Base-by-base conservation (phyloP, 1,284 basidiomycete species). In the Neotropicomus parvogracilis region DNA sequence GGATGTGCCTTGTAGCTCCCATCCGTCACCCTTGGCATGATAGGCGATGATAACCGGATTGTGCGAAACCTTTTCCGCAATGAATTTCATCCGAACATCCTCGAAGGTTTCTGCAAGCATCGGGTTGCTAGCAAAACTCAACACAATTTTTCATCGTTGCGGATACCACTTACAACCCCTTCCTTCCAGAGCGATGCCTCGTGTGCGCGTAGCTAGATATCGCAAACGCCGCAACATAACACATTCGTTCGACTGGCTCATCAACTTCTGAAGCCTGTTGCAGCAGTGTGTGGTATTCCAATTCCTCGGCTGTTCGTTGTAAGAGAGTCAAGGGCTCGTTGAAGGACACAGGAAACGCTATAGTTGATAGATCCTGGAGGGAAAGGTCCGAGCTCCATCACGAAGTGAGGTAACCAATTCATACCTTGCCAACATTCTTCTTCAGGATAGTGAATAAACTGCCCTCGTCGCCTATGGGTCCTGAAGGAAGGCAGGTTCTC, bases 31-130 rank as follows among this genome's bases (percentile, higher is more conserved):
- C 61, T 91, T 80, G 4, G 88, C 88, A 60, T 91, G 86, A 68
- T 87, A 91, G 7, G 90, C 91, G 61, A 93, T 80, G 58, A 91
- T 73, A 38, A 89, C 74, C 9, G 92, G 92, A 56, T 91, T 83
- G 64, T 95, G 92, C 39, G 80, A 81, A 46, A 94, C 91, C 71
- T 95, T 95, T 70, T 95, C 91, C 42, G 88, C 83, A 43, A 95
- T 77, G 62, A 93, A 91, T 49, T 79, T 83, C 75, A 83, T 84
- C 39, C 90, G 79, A 27, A 74, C 60, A 54, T 90, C 86, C 66
- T 95, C 92, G 58, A 88, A 95, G 0, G 92, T 94, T 67, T 95
- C 92, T 11, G 83, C 87, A 41, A 93, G 77, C 79, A 94, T 83
- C 1, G 91, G 91, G 58, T 91, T 94, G 59, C 88, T 91, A 53